Percentiles rank a stretch among this genome's conserved stretches.
phyloP scores from a whole-genome alignment of 768 basidiomycete species.

The Hygrophorus pudorinus region DNA sequence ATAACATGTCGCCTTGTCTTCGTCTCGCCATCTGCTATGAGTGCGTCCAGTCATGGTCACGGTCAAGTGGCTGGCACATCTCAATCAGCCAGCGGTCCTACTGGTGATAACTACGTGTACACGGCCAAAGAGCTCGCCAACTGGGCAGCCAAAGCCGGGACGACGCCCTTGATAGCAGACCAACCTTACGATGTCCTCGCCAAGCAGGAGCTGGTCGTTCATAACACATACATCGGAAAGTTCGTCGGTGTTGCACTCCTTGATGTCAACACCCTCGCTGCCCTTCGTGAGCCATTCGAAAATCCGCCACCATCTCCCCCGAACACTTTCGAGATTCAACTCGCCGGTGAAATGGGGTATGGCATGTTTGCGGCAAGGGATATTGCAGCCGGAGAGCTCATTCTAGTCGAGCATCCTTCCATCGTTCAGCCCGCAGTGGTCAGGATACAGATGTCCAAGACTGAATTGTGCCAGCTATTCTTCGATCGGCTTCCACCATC shows the following conservation, averaged over 20 bases:
- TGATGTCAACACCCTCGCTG: conserved; percentile 19
- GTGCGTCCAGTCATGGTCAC: no score
- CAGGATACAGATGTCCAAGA: conserved; percentile 9
- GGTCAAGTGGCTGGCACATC: no score
- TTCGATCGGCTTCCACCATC: conserved; percentile 19
- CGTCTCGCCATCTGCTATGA: no score
- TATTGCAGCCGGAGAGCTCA: conserved; percentile 14
- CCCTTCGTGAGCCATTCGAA: conserved; percentile 15
- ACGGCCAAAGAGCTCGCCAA: no score
- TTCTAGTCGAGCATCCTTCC: conserved; percentile 28
- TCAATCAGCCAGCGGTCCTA: no score
- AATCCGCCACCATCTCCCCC: background rate
- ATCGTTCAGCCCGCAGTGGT: conserved; percentile 28
- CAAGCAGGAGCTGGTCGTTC: background rate
- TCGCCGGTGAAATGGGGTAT: conserved; percentile 12
- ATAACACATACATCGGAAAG: conserved; percentile 7
- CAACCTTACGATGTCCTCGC: no score
- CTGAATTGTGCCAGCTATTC: conserved; percentile 22
- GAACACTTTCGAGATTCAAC: conserved; percentile 7
- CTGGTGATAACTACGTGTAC: no score
- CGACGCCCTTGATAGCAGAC: no score
- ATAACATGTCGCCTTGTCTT: no score
- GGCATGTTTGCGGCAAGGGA: conserved; percentile 19
- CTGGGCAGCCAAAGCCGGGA: no score
- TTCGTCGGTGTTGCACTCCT: conserved; percentile 19